phyloP scores from a whole-genome alignment of 495 filamentous ascomycete species.

The Penicillium dipodomyicola region DNA sequence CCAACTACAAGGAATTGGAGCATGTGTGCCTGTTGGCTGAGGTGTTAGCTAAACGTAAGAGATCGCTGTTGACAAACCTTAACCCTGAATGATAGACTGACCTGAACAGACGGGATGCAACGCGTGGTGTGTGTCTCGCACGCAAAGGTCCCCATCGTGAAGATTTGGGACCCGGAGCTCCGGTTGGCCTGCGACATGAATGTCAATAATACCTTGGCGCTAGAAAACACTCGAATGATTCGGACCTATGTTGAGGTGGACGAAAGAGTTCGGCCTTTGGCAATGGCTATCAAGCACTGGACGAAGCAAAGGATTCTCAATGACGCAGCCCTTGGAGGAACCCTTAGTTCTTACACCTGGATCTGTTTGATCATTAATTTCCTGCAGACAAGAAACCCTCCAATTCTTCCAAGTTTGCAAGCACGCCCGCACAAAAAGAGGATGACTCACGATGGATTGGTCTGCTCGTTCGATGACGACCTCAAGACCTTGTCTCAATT shows the following conservation, averaged over 20 bases:
- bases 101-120: constrained; percentile 81
- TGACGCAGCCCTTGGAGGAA: constrained; percentile 91
- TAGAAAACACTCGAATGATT: constrained; percentile 98
- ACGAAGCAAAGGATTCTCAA: constrained; percentile 88
- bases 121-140: constrained; percentile 88
- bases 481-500: constrained; percentile 66
- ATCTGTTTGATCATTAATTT: constrained; percentile 98
- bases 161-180: constrained; percentile 96
- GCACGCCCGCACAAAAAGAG: constrained; percentile 64
- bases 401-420: constrained; percentile 84
- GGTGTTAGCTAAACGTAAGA: constrained; percentile 77
- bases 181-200: constrained; percentile 96
- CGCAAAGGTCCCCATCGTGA: constrained; percentile 97
- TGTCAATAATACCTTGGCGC: constrained; percentile 89
- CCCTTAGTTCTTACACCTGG: constrained; percentile 98
- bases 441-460: constrained; percentile 56
- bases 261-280: constrained; percentile 81
- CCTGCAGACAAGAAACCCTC: constrained; percentile 83
- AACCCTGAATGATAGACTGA: constrained; percentile 1
- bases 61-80: not conserved
- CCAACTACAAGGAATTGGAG: constrained; percentile 78
- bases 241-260: constrained; percentile 96
- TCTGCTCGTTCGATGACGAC: constrained; percentile 82
- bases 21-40: constrained; percentile 84
- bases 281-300: constrained; percentile 97